Evolutionary conservation across 75 land plant genomes (phyloP), one percentile per base, ranked within the genome.

Genomic region (Pseudotsuga menziesii): DNA sequence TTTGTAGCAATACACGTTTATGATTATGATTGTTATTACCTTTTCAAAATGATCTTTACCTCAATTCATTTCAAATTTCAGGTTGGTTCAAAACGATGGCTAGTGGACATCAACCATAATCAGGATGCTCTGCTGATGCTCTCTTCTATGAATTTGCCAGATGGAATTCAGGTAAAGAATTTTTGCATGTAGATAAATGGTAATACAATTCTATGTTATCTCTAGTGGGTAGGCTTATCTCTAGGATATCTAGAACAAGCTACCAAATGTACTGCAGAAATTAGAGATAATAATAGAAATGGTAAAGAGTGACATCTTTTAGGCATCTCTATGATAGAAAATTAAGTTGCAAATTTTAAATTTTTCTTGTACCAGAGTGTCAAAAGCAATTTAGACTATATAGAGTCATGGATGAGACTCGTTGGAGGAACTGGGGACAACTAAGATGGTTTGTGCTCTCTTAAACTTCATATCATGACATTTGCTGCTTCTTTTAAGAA

Each of bases 41-140:
- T n/a, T n/a, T n/a, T n/a, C n/a, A n/a, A n/a, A n/a, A 64, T 29
- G 27, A 77, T 76, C 55, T 61, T 70, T 79, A 41, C n/a, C 26
- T 79, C 4, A 44, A 5, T 55, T 70, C 16, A 29, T 79, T 70
- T 64, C 64, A 64, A 64, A 29, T 14, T 58, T 15, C 58, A 95
- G 98, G 87, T 93, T 82, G 89, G 84, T 72, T 83, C 82, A 57
- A 94, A 96, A 75, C 83, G 99, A 16, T 96, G 99, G 99, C 90
- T 82, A 80, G 78, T 96, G 75, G 99, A 96, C 55, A 88, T 96
- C 73, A 90, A 92, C 75, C 87, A 80, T 27, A 87, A 81, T 71
- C 97, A 96, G 76, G 93, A 94, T 82, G 99, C 96, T 56, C 84
- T 92, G 25, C 67, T 96, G 81, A 90, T 96, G 97, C 90, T 96